These are phyloP conservation scores for Populus ilicifolia DNA, from an alignment of 345 rosid species.

Conservation along the genomic window DNA sequence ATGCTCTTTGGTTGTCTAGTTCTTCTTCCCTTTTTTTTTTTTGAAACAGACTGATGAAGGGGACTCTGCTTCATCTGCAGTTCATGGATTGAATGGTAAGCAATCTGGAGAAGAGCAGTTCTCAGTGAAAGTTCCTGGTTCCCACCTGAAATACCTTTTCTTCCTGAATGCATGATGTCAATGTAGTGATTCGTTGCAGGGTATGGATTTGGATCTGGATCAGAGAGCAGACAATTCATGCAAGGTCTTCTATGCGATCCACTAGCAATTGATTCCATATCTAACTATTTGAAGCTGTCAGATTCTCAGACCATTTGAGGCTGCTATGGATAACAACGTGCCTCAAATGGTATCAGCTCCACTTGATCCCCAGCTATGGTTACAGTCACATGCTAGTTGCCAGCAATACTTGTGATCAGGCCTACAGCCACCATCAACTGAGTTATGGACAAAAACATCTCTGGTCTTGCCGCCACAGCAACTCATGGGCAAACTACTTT, in stretches of 20 bases:
- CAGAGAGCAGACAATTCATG: background rate
- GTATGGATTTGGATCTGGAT: background rate
- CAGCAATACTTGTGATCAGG: conserved; percentile 4
- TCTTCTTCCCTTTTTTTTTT: background rate
- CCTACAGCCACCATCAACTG: conserved; percentile 18
- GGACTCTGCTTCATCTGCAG: conserved; percentile 15
- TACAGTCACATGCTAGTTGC: conserved; percentile 6
- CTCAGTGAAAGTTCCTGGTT: conserved; percentile 16
- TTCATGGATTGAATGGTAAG: conserved; percentile 10
- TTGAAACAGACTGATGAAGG: conserved; percentile 24
- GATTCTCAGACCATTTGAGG: background rate
- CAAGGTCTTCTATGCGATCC: too few relatives aligned
- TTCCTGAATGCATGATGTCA: background rate
- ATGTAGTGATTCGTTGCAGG: background rate
- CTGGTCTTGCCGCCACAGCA: conserved; percentile 10
- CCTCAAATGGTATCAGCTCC: conserved; percentile 17
- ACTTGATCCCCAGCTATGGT: conserved; percentile 13
- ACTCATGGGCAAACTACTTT: conserved; percentile 4
- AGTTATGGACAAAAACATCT: conserved; percentile 12
- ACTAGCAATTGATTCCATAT: too few relatives aligned
- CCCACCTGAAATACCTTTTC: background rate
- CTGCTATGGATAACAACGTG: conserved; percentile 19
- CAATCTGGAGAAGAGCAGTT: conserved; percentile 25
- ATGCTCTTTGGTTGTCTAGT: too few relatives aligned
- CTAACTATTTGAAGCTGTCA: too few relatives aligned